Conservation (phyloP, 73 alveolate genomes). For the Uronychia binucleata region DNA sequence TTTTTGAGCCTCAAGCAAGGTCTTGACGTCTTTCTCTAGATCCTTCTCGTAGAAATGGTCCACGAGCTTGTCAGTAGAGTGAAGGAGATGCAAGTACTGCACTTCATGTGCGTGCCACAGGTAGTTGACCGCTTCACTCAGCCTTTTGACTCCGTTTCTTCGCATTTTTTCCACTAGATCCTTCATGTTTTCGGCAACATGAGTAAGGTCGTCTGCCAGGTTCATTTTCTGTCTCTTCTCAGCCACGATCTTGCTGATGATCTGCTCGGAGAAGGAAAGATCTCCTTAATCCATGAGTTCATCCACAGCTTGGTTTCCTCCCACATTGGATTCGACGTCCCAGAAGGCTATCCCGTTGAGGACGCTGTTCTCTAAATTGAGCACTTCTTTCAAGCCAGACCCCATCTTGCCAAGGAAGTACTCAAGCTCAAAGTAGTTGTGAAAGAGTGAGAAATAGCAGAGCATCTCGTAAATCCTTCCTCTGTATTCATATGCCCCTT, state of each 20-base stretch:
- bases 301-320: not conserved
- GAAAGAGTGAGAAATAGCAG: slow-evolving; percentile 35
- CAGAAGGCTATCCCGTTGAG: slow-evolving; percentile 45
- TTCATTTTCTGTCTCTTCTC: slow-evolving; percentile 43
- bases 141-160: not conserved
- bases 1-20: slow-evolving; percentile 8
- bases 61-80: slow-evolving; percentile 26
- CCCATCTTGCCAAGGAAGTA: slow-evolving; percentile 33
- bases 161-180: slow-evolving; percentile 1
- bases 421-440: slow-evolving; percentile 30
- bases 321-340: slow-evolving; percentile 19
- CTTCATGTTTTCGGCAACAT: not conserved
- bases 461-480: slow-evolving; percentile 9
- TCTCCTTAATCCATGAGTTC: slow-evolving; percentile 2
- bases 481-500: slow-evolving; percentile 15
- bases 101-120: slow-evolving; percentile 23
- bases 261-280: slow-evolving; percentile 36
- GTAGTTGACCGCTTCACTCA: slow-evolving; percentile 12
- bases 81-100: slow-evolving; percentile 20
- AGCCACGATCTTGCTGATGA: slow-evolving; percentile 37
- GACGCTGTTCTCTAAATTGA: slow-evolving; percentile 36
- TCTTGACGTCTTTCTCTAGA: slow-evolving; percentile 20
- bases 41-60: slow-evolving; percentile 23
- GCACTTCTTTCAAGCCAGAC: slow-evolving; percentile 21
- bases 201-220: slow-evolving; percentile 33